Base-by-base conservation (phyloP, 176 grass and related monocot genomes). In the Guadua angustifolia region DNA sequence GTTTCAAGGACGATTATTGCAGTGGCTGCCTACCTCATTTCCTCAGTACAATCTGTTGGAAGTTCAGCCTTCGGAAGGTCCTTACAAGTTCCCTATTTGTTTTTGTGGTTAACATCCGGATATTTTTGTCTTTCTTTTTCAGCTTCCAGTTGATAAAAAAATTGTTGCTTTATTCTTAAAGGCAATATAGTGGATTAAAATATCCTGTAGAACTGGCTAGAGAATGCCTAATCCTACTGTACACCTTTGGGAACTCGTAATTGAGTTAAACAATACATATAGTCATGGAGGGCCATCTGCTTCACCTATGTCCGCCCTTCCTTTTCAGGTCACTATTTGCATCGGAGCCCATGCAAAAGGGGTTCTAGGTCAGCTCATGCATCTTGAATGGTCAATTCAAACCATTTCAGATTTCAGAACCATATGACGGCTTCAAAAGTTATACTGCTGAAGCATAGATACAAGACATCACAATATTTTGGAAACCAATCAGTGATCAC, bases 21-120 rank as follows among this genome's bases (percentile, higher is more conserved):
- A 10, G 26, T 38, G 64, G 14, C 19, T 94, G 90, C 83, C 78
- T 94, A 22, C 64, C n/a, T 12, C 46, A 68, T 94, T 82, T 94
- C 92, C 1, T 83, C 88, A 4, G 75, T 63, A 38, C 75, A 88
- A 39, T 74, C 74, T 75, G 4, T 94, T 10, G 83, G 88, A 62
- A 40, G 40, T 75, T 94, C 92, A 44, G 14, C 69, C 45, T 76
- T 81, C 29, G 92, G 88, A 82, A 90, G 86, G 92, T 94, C 71
- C 2, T 69, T 42, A 46, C 3, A 47, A 40, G n/a, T 26, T 46
- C 10, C 79, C 33, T 21, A n/a, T 43, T 70, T 71, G 4, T 55
- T 45, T 16, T 51, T 72, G 17, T 51, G 24, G n/a, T 76, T 76
- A 6, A 5, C 12, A 74, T 49, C 40, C 18, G 47, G 49, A 16